Conservation (phyloP, 208 protist species). For the Histomonas meleagridis region DNA sequence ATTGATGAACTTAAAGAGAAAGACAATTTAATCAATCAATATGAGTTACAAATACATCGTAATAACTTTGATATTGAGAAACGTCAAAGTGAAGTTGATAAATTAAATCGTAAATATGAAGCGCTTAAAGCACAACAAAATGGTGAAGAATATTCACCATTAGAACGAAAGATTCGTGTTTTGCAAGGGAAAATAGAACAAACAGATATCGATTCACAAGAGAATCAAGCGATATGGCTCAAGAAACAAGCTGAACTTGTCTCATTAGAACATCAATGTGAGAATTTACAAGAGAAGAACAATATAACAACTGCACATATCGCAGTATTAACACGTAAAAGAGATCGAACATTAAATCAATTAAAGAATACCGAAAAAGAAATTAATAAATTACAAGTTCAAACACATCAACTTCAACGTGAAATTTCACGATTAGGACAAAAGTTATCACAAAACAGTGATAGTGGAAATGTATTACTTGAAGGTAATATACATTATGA, state of each 20-base stretch:
- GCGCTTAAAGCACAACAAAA: background rate
- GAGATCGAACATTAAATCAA: background rate
- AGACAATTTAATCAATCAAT: conserved; percentile 3
- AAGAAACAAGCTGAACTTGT: conserved; percentile 34
- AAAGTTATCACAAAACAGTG: background rate
- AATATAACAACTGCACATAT: background rate
- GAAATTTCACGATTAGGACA: background rate
- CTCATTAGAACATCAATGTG: background rate
- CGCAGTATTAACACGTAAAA: background rate
- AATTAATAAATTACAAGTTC: background rate
- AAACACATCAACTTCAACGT: background rate
- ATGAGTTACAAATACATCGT: background rate
- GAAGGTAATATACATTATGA: conserved; percentile 23
- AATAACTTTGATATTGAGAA: conserved; percentile 9
- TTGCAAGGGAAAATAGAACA: background rate
- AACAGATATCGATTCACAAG: background rate
- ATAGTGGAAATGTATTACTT: background rate
- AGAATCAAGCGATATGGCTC: conserved; percentile 21
- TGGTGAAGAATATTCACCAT: conserved; percentile 19
- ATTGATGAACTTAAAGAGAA: background rate
- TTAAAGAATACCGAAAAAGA: background rate
- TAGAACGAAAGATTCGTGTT: background rate
- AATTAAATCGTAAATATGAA: conserved; percentile 25
- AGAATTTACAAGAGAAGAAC: background rate
- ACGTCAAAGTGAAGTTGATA: conserved; percentile 25